Evolutionary conservation across 805 yeast species (phyloP).

Genomic region (Candida mattraensis): DNA sequence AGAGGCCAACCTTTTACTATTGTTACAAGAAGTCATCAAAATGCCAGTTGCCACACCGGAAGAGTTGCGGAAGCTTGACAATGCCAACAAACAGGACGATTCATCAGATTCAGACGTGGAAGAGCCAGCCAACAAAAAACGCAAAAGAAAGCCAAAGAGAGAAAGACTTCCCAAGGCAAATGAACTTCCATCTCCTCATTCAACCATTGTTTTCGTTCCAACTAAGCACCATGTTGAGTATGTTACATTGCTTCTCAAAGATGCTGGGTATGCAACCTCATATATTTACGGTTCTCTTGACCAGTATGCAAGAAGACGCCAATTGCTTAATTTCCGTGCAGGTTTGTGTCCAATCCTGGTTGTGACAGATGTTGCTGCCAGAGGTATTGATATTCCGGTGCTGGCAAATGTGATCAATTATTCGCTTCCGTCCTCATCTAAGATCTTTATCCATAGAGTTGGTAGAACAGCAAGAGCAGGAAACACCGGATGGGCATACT

Average conservation of each 20-base stretch:
- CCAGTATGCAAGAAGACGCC: constrained; percentile 91
- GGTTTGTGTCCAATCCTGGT: constrained; percentile 87
- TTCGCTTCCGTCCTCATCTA: constrained; percentile 87
- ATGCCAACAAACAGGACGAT: constrained; percentile 46
- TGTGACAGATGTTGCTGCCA: constrained; percentile 97
- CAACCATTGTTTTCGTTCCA: constrained; percentile 94
- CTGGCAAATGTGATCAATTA: constrained; percentile 92
- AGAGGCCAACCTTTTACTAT: constrained; percentile 77
- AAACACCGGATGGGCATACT: constrained; percentile 95
- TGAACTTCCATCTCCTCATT: constrained; percentile 77
- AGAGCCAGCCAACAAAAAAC: constrained; percentile 31
- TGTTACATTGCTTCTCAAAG: constrained; percentile 64
- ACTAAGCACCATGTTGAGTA: constrained; percentile 98
- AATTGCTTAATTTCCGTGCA: constrained; percentile 76
- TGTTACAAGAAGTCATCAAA: constrained; percentile 82
- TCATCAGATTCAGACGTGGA: constrained; percentile 55
- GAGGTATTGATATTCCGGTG: constrained; percentile 98
- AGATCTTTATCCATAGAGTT: constrained; percentile 93
- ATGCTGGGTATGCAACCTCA: constrained; percentile 81
- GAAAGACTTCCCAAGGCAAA: constrained; percentile 74
- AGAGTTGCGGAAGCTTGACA: constrained; percentile 54
- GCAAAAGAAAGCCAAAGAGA: constrained; percentile 42
- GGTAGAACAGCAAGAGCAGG: constrained; percentile 99
- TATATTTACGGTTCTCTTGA: constrained; percentile 93
- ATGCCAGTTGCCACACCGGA: constrained; percentile 79